Percentiles rank a stretch among this genome's conserved stretches.
Conservation (phyloP, 2,329 filamentous ascomycete species). For the Zymoseptoria crescenta region DNA sequence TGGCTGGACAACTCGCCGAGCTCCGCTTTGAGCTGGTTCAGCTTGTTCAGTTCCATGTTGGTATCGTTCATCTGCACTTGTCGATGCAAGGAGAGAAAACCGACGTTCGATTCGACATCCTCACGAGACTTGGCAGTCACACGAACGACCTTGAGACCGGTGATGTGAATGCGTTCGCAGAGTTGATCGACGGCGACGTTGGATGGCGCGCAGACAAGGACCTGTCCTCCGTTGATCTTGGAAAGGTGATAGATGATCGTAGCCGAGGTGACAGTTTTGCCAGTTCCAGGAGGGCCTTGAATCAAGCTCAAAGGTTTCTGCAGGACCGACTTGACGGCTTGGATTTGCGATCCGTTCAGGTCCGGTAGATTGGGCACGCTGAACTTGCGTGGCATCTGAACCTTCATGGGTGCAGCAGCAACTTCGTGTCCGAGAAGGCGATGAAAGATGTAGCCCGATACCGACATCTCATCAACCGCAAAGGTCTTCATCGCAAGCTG, state of each 20-base stretch:
- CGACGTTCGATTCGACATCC: slow-evolving; percentile 97
- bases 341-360: slow-evolving; percentile 90
- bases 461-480: slow-evolving; percentile 93
- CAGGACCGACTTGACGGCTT: slow-evolving; percentile 88
- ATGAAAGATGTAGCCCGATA: slow-evolving; percentile 98
- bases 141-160: slow-evolving; percentile 90
- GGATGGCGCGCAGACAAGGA: slow-evolving; percentile 92
- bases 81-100: slow-evolving; percentile 89
- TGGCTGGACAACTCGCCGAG: slow-evolving; percentile 85
- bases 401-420: slow-evolving; percentile 89
- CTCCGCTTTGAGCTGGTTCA: slow-evolving; percentile 87
- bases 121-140: slow-evolving; percentile 98
- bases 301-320: slow-evolving; percentile 92
- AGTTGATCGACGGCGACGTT: slow-evolving; percentile 98
- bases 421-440: slow-evolving; percentile 93
- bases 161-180: slow-evolving; percentile 91
- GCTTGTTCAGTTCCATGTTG: slow-evolving; percentile 85
- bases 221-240: slow-evolving; percentile 89
- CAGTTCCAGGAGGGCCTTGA: slow-evolving; percentile 91
- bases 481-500: slow-evolving; percentile 99
- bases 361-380: slow-evolving; percentile 90
- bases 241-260: slow-evolving; percentile 97
- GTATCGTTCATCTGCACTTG: slow-evolving; percentile 95
- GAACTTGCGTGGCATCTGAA: slow-evolving; percentile 91
- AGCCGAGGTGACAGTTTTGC: slow-evolving; percentile 96